Evolutionary conservation across 192 early-diverging fungal species (phyloP), one percentile per base, ranked within the genome.

Genomic region (Phlyctochytrium bullatum): DNA sequence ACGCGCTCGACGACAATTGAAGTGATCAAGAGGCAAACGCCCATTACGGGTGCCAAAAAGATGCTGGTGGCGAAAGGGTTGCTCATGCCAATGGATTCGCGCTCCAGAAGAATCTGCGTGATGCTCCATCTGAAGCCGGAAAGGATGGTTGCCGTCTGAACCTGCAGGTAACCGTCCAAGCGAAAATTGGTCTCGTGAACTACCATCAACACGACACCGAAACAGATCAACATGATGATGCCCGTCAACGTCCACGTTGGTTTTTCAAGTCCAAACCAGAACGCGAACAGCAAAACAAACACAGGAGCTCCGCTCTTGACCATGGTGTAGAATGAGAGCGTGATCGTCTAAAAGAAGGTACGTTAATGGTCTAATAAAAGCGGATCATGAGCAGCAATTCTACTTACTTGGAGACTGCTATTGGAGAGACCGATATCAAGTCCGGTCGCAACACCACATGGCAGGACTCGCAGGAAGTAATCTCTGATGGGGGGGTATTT

Each of bases 381-480:
- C n/a, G n/a, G n/a, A n/a, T n/a, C n/a, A n/a, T n/a, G n/a, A n/a
- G n/a, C n/a, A 61, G 36, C 31, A 3, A 24, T 36, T 53, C 25
- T 6, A 23, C 69, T 29, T 61, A 83, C 81, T 67, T 90, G 90
- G 62, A 97, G 67, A 53, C 88, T 90, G 6, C 89, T 80, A 69
- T 96, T 97, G 67, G 92, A 93, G 34, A 97, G 73, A 1, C 93
- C 95, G 66, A 96, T 90, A 69, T 97, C 95, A 76, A 95, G 66
- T 25, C 91, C 91, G 1, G 93, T 92, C 0, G 95, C 90, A 6
- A 95, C 57, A 31, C 90, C 93, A 71, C 93, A 95, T 0, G 95
- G 95, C 3, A 96, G 74, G 2, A 91, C 89, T 59, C 90, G 89
- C 29, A 79, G 85, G 24, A 87, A 35, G 61, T 89, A 89, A 34